Conservation (phyloP, 495 filamentous ascomycete species). For the Talaromyces borbonicus region DNA sequence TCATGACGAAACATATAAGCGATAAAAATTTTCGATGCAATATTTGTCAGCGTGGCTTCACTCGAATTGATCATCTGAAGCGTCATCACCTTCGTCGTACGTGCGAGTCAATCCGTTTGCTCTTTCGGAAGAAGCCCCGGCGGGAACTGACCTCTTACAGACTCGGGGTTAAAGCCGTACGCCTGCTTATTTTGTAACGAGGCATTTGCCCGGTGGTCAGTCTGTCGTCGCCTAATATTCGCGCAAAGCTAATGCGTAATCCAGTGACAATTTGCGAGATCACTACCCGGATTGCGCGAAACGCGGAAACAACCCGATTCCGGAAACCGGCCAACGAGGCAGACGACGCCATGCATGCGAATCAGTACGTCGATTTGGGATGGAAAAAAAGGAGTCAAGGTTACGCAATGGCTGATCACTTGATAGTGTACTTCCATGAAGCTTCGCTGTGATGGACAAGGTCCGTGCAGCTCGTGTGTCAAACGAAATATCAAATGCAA, state of each 20-base stretch:
- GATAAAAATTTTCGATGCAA: constrained; percentile 39
- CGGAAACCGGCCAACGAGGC: constrained; percentile 37
- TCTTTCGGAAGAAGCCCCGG: background rate
- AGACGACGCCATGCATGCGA: constrained; percentile 38
- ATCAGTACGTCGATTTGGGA: constrained; percentile 21
- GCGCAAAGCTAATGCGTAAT: constrained; percentile 2
- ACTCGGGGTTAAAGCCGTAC: constrained; percentile 38
- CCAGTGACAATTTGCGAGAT: constrained; percentile 37
- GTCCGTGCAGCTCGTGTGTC: constrained; percentile 37
- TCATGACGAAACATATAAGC: constrained; percentile 28
- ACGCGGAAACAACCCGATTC: constrained; percentile 33
- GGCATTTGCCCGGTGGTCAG: constrained; percentile 37
- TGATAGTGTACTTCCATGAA: constrained; percentile 43
- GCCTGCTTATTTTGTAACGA: constrained; percentile 35
- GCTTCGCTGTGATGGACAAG: constrained; percentile 38
- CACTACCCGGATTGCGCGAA: constrained; percentile 33
- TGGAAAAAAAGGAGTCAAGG: background rate
- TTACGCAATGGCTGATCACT: background rate
- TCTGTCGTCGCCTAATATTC: background rate
- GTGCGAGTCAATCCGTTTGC: constrained; percentile 10
- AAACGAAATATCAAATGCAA: constrained; percentile 36
- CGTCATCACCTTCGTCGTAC: constrained; percentile 38
- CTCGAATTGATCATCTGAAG: constrained; percentile 40
- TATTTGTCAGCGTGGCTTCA: constrained; percentile 38
- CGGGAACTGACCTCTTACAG: constrained; percentile 13